Conservation (phyloP, 371 early-diverging fungal species). For the Lichtheimia corymbifera region DNA sequence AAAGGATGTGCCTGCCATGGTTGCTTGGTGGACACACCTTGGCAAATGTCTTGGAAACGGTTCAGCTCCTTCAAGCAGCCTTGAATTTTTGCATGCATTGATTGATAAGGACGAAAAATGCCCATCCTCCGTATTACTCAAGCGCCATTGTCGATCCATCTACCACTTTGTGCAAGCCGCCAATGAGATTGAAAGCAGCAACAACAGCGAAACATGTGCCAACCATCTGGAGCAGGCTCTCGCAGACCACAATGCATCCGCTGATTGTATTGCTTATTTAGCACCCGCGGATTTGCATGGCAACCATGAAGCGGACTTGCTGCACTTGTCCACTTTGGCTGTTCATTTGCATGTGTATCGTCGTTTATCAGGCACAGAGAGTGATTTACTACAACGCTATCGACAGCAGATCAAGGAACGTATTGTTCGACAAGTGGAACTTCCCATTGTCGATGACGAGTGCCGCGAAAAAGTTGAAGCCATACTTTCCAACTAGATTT, state of each 20-base stretch:
- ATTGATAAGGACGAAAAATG: background rate
- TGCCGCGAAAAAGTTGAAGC: background rate
- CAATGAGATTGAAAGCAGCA: background rate
- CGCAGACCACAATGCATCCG: slow-evolving; percentile 21
- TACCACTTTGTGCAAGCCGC: slow-evolving; percentile 23
- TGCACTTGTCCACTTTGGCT: slow-evolving; percentile 28
- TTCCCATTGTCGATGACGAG: background rate
- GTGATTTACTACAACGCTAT: too few species aligned
- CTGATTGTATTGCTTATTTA: slow-evolving; percentile 26
- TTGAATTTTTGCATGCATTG: background rate
- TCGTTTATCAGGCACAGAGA: background rate
- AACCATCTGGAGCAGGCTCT: slow-evolving; percentile 21
- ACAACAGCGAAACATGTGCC: slow-evolving; percentile 12
- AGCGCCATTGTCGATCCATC: slow-evolving; percentile 24
- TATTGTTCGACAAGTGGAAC: background rate
- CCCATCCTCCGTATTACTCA: slow-evolving; percentile 21
- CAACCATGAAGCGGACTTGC: slow-evolving; percentile 32
- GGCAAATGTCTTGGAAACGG: slow-evolving; percentile 17
- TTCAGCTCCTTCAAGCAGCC: background rate
- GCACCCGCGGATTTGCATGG: background rate
- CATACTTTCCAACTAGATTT: background rate
- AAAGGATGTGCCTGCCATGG: slow-evolving; percentile 19
- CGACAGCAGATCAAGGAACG: too few species aligned
- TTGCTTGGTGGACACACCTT: slow-evolving; percentile 31
- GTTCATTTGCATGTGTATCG: slow-evolving; percentile 20